phyloP scores from a whole-genome alignment of 202 grass and related monocot species.

The Digitaria exilis region DNA sequence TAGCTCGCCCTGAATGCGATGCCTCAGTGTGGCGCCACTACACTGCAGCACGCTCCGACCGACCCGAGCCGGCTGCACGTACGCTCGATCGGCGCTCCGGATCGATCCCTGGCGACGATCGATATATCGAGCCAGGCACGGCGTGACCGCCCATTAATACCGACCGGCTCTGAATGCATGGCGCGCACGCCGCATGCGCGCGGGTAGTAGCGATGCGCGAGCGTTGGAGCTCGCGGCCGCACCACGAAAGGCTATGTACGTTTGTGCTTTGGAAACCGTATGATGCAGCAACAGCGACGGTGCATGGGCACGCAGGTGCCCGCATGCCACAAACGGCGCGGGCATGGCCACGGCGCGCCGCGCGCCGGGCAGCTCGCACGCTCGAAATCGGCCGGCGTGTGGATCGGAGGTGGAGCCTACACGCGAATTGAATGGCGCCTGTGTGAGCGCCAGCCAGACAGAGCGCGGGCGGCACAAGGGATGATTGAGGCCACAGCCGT shows the following conservation, averaged over 20 bases:
- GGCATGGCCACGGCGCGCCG: neutral
- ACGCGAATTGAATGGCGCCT: neutral
- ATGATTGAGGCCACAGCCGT: neutral
- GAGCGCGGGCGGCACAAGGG: neutral
- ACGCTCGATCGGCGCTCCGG: neutral
- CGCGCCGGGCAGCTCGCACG: neutral
- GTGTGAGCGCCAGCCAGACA: neutral
- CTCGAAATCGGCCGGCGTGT: neutral
- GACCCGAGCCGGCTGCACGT: neutral
- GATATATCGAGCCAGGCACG: neutral
- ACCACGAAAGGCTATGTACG: too few relatives aligned
- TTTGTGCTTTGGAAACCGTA: too few relatives aligned
- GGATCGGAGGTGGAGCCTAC: neutral
- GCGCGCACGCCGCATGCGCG: neutral
- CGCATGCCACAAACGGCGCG: neutral
- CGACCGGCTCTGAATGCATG: slow-evolving; percentile 1
- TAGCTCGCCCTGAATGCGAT: slow-evolving; percentile 21
- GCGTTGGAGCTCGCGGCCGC: neutral
- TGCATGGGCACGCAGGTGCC: neutral
- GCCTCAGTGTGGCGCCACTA: neutral
- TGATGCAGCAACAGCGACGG: neutral
- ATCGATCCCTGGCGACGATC: neutral
- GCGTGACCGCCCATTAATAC: neutral
- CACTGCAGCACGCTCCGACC: neutral
- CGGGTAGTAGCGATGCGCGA: neutral